Evolutionary conservation across 441 rosid genomes (phyloP), one percentile per base, ranked within the genome.

Genomic region (Gossypium davidsonii): DNA sequence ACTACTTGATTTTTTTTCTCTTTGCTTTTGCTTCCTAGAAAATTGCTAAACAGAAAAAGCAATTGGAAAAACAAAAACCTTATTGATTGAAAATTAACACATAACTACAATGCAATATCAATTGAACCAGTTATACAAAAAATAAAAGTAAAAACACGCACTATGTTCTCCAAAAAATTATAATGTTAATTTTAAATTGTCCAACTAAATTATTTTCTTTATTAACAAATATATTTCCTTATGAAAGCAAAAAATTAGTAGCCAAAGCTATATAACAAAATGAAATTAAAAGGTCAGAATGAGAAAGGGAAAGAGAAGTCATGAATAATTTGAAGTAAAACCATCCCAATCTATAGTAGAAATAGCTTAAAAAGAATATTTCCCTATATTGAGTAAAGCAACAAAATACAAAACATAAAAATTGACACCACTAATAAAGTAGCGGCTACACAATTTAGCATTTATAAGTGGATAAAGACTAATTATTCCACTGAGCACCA

Each of bases 21-120:
- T 25, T 52, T 52, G 46, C 59, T 68, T 48, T 52, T 68, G 60
- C 72, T 68, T 52, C 48, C 28, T 4, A 68, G 48, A 15, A 52
- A 52, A 52, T 68, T 52, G 9, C 59, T 28, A 28, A 17, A 18
- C 17, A 26, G 71, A 6, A 51, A 67, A 26, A 51, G 17, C 17
- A 68, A 28, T 52, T 17, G 28, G 2, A 10, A 49, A 51, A 68
- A 28, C 11, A 28, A 65, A 46, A 66, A 14, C 56, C 34, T 9
- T 28, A 28, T 31, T 52, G 60, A 51, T 68, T 68, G 28, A 67
- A 66, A 67, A 25, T 26, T 3, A 49, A 15, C 9, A 28, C 31
- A 51, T 9, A 51, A 49, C 10, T 68, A 28, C 10, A 68, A 26
- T 68, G 15, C 6, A 28, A 68, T 51, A 51, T 10, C 15, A 51